Evolutionary conservation across 2,329 filamentous ascomycete species (phyloP).

Genomic region (Acrocalymma vagum): DNA sequence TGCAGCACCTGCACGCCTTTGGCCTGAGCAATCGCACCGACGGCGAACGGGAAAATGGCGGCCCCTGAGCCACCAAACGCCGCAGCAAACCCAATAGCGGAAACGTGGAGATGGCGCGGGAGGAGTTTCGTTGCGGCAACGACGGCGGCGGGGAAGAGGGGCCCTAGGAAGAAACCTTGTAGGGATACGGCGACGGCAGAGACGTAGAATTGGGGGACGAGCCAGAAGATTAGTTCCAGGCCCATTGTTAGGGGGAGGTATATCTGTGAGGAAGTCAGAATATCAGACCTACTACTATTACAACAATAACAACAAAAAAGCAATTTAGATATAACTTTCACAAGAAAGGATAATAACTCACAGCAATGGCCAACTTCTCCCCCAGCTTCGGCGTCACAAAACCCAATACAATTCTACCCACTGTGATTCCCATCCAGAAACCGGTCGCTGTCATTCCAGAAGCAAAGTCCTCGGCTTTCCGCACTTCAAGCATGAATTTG

Average conservation of each 20-base stretch:
- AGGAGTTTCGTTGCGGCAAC: constrained; percentile 78
- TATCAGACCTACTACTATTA: too few relatives aligned
- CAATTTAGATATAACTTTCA: too few relatives aligned
- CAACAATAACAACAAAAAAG: too few relatives aligned
- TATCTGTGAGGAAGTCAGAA: too few relatives aligned
- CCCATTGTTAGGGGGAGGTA: constrained; percentile 72
- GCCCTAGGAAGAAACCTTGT: constrained; percentile 82
- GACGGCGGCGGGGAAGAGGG: constrained; percentile 78
- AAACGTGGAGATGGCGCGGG: constrained; percentile 76
- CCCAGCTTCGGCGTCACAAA: constrained; percentile 79
- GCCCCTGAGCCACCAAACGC: constrained; percentile 80
- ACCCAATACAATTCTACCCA: constrained; percentile 76
- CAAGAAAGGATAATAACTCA: constrained; percentile 27
- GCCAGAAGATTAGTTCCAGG: constrained; percentile 80
- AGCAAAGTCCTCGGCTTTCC: constrained; percentile 73
- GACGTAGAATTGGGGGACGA: constrained; percentile 78
- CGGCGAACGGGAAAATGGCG: constrained; percentile 70
- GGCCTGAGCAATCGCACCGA: constrained; percentile 72
- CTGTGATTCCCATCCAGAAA: constrained; percentile 84
- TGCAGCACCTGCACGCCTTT: constrained; percentile 68
- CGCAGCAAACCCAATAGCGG: constrained; percentile 81
- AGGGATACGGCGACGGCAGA: constrained; percentile 75
- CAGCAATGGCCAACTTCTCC: constrained; percentile 67
- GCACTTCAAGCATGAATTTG: constrained; percentile 84
- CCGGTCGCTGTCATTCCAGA: constrained; percentile 80